Evolutionary conservation across 768 basidiomycete species (phyloP).

Genomic region (Naematelia encephala): DNA sequence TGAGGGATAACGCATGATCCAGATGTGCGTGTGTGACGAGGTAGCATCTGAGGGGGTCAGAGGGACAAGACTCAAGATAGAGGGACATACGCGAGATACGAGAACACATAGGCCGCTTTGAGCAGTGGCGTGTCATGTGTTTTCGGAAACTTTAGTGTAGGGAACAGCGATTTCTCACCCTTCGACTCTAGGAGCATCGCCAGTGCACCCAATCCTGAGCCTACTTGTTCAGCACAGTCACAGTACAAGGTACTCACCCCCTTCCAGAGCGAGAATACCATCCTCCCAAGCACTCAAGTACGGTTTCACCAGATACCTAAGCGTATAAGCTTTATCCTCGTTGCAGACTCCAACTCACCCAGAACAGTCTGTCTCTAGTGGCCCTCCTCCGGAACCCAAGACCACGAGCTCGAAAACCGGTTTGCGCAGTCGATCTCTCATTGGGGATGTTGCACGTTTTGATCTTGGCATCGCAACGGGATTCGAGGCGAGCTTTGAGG

Average conservation of each 20-base stretch:
- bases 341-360: slow-evolving; percentile 58
- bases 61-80: background rate
- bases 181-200: slow-evolving; percentile 56
- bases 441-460: no score
- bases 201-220: slow-evolving; percentile 81
- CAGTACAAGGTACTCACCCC: slow-evolving; percentile 62
- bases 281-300: slow-evolving; percentile 66
- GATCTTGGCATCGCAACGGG: no score
- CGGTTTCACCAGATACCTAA: slow-evolving; percentile 84
- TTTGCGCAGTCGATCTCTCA: no score
- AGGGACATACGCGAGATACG: slow-evolving; percentile 42
- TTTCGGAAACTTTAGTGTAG: slow-evolving; percentile 18
- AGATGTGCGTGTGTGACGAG: slow-evolving; percentile 85
- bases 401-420: slow-evolving; percentile 50
- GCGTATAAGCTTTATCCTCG: slow-evolving; percentile 9
- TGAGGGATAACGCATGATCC: slow-evolving; percentile 79
- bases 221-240: slow-evolving; percentile 52
- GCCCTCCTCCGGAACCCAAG: slow-evolving; percentile 77
- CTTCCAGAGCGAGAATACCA: slow-evolving; percentile 80
- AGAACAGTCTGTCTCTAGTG: slow-evolving; percentile 81
- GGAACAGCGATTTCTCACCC: slow-evolving; percentile 18
- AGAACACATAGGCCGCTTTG: slow-evolving; percentile 47
- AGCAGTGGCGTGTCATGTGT: slow-evolving; percentile 37
- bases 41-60: slow-evolving; percentile 60
- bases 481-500: no score